Percentiles rank a stretch among this genome's conserved stretches.
Evolutionary conservation across 306 rosid genomes (phyloP).

Genomic region (Gastrolobium villosum): DNA sequence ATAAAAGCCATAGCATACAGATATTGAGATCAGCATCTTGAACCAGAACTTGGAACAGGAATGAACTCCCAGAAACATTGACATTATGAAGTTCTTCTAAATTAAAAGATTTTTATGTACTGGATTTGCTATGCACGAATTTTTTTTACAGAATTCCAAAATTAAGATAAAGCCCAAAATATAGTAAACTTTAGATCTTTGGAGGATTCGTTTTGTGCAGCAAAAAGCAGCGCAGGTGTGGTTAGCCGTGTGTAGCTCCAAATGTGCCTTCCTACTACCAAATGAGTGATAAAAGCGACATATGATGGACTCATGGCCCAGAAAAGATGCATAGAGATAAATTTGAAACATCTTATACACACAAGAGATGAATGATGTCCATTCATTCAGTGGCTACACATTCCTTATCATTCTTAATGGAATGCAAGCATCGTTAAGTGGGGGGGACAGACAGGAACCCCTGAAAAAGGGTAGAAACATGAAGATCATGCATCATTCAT

Average conservation of each 20-base stretch:
- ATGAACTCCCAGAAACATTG: slow-evolving; percentile 1
- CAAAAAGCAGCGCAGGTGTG: background rate
- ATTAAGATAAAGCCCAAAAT: slow-evolving; percentile 14
- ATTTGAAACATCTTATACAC: slow-evolving; percentile 43
- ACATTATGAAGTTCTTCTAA: background rate
- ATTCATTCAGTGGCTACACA: slow-evolving; percentile 35
- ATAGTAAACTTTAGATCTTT: slow-evolving; percentile 4
- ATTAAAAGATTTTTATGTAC: background rate
- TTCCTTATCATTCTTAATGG: background rate
- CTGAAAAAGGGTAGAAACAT: slow-evolving; percentile 39
- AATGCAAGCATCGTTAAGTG: no score
- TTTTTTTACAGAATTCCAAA: slow-evolving; percentile 9
- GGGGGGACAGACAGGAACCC: slow-evolving; percentile 41
- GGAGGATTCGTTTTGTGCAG: slow-evolving; percentile 20
- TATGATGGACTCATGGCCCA: background rate
- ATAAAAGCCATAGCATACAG: slow-evolving; percentile 2
- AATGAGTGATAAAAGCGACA: background rate
- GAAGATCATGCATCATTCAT: slow-evolving; percentile 54
- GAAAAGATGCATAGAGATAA: slow-evolving; percentile 31
- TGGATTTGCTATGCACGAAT: background rate
- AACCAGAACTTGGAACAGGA: background rate
- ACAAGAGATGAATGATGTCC: slow-evolving; percentile 40
- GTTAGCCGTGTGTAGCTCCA: background rate
- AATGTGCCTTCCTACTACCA: slow-evolving; percentile 22
- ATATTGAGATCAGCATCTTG: slow-evolving; percentile 26